These are phyloP conservation scores for Aspergillus fructus DNA, from an alignment of 2,329 filamentous ascomycete genomes.

Conservation along the genomic window DNA sequence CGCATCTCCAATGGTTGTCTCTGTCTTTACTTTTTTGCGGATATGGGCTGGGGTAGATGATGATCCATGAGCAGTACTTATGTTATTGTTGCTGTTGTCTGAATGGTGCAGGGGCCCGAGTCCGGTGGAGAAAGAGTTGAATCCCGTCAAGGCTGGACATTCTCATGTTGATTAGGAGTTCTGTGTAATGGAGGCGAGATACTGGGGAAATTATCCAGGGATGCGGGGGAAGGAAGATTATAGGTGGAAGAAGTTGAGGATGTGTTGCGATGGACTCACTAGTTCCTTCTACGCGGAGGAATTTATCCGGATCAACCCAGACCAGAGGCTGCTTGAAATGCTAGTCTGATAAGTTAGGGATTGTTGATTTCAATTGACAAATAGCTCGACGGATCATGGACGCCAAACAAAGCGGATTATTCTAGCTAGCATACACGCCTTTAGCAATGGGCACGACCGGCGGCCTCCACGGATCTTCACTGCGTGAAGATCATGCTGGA, in stretches of 20 bases:
- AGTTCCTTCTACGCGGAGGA: constrained; percentile 3
- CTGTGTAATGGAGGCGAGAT: not conserved
- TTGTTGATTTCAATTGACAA: not conserved
- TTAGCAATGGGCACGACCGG: constrained; percentile 7
- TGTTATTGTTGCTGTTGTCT: not conserved
- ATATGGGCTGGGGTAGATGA: not conserved
- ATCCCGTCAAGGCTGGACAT: not conserved
- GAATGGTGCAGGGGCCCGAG: not conserved
- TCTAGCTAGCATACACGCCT: constrained; percentile 7
- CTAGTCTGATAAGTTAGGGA: not conserved
- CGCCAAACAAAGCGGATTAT: constrained; percentile 1
- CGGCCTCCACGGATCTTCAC: not conserved
- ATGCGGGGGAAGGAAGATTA: constrained; percentile 3
- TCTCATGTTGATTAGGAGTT: not conserved
- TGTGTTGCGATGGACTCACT: constrained; percentile 1
- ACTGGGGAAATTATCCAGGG: not conserved
- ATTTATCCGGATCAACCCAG: constrained; percentile 13
- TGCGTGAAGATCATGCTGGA: not conserved
- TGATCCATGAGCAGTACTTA: not conserved
- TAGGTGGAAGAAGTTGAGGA: constrained; percentile 19
- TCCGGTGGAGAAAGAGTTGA: not conserved
- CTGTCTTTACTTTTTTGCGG: not conserved
- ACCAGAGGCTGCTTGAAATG: not conserved
- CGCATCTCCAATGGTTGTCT: not conserved
- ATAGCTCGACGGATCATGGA: not conserved